A percentile compares a stretch with the other conserved stretches of the same genome.
phyloP scores from a whole-genome alignment of 768 basidiomycete species.

The Auricularia sp. region DNA sequence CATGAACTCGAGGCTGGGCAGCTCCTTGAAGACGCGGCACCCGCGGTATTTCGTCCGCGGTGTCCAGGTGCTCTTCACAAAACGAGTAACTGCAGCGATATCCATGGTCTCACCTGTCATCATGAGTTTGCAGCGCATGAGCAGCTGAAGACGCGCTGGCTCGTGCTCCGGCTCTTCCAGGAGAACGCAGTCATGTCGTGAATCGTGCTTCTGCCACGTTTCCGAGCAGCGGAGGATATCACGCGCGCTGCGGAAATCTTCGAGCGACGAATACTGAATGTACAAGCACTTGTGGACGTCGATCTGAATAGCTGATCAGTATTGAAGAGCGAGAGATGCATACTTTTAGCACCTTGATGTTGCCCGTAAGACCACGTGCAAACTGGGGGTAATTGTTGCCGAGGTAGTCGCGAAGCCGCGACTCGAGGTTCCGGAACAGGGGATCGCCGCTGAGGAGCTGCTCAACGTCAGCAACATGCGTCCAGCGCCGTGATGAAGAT shows the following conservation, averaged over 20 bases:
- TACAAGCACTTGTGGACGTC: slow-evolving; percentile 15
- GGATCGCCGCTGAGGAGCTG: too few relatives aligned
- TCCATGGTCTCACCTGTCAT: slow-evolving; percentile 4
- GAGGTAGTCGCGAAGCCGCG: too few relatives aligned
- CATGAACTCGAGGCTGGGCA: not conserved
- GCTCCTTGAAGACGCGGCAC: slow-evolving; percentile 13
- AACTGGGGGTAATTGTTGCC: not conserved
- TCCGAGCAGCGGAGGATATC: slow-evolving; percentile 21
- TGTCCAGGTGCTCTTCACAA: not conserved
- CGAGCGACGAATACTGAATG: slow-evolving; percentile 18
- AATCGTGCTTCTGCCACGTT: slow-evolving; percentile 13
- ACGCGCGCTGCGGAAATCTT: slow-evolving; percentile 19
- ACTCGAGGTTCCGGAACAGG: too few relatives aligned
- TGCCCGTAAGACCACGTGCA: not conserved
- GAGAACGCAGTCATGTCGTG: slow-evolving; percentile 15
- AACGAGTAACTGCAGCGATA: slow-evolving; percentile 11
- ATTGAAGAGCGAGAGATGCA: not conserved
- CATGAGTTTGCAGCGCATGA: not conserved
- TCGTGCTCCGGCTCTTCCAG: slow-evolving; percentile 9
- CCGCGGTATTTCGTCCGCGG: slow-evolving; percentile 15
- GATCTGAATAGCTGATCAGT: slow-evolving; percentile 11
- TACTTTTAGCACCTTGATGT: not conserved
- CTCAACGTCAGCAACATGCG: too few relatives aligned
- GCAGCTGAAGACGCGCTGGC: not conserved
- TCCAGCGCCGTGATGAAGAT: too few relatives aligned